Conservation (phyloP, 2,329 filamentous ascomycete species). For the Fusarium pininemorale region DNA sequence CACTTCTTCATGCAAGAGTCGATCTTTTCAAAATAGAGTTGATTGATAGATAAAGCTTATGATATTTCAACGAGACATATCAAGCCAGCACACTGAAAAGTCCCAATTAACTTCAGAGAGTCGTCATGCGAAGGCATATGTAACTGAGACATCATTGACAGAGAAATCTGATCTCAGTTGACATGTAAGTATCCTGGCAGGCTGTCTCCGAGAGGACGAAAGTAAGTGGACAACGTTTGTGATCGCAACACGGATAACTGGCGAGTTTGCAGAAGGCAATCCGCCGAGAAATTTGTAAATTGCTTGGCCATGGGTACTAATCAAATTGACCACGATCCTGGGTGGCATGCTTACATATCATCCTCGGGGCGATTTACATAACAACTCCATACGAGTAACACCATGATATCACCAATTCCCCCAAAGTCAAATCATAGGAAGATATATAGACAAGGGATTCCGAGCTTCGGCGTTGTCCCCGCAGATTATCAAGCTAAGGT, state of each 20-base stretch:
- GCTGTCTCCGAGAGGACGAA: not conserved
- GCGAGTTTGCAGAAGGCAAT: not conserved
- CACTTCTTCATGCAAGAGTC: not conserved
- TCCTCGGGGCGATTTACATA: not conserved
- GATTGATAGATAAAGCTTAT: not conserved
- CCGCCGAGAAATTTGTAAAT: not conserved
- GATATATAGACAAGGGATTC: not conserved
- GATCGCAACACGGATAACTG: not conserved
- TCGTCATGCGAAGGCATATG: not conserved
- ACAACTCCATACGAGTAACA: not conserved
- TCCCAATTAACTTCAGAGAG: not conserved
- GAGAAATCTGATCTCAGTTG: not conserved
- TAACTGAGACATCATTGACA: not conserved
- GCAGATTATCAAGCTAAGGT: not conserved
- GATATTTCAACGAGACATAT: not conserved
- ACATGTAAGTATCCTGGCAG: not conserved
- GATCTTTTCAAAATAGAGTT: not conserved
- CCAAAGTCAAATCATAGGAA: not conserved
- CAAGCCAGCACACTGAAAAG: not conserved
- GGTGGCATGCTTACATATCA: not conserved
- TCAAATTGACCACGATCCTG: not conserved
- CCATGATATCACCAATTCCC: not conserved
- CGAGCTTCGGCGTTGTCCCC: not conserved
- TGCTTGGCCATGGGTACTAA: not conserved
- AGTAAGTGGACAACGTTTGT: not conserved